Conservation (phyloP, 2,329 filamentous ascomycete species). For the Alternaria consortialis region DNA sequence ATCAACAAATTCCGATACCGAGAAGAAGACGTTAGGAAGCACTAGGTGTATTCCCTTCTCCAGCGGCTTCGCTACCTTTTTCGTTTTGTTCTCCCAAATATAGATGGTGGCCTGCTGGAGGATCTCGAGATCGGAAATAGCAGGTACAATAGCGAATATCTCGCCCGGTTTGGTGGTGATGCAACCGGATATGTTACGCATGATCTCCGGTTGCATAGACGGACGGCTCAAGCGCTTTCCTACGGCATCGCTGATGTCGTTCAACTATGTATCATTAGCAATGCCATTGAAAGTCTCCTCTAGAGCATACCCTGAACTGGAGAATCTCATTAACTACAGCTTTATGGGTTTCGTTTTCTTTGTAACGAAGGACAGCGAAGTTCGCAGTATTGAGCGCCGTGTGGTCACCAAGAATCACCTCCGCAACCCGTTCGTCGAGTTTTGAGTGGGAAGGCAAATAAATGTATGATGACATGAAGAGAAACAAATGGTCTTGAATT, state of each 20-base stretch:
- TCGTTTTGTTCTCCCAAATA: conserved; percentile 2
- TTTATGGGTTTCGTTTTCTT: conserved; percentile 1
- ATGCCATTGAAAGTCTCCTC: not conserved
- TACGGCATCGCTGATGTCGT: not conserved
- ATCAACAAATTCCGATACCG: not conserved
- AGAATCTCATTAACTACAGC: conserved; percentile 1
- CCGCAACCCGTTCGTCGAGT: conserved; percentile 1
- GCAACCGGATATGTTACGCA: conserved; percentile 2
- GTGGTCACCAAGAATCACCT: not conserved
- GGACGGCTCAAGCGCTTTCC: conserved; percentile 2
- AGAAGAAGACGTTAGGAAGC: not conserved
- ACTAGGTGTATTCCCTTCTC: conserved; percentile 6
- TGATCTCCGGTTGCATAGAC: conserved; percentile 5
- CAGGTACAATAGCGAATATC: conserved; percentile 3
- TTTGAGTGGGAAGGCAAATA: conserved; percentile 5
- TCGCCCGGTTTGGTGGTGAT: conserved; percentile 1
- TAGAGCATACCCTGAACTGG: not conserved
- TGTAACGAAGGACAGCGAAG: conserved; percentile 1
- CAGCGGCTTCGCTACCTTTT: not conserved
- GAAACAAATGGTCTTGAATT: not conserved
- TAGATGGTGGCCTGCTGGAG: conserved; percentile 4
- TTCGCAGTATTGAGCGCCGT: not conserved
- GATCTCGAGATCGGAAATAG: not conserved
- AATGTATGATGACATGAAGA: conserved; percentile 1
- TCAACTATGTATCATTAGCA: conserved; percentile 3